A percentile compares a stretch with the other conserved stretches of the same genome.
phyloP scores from a whole-genome alignment of 2,329 filamentous ascomycete species.

The Rosellinia necatrix region DNA sequence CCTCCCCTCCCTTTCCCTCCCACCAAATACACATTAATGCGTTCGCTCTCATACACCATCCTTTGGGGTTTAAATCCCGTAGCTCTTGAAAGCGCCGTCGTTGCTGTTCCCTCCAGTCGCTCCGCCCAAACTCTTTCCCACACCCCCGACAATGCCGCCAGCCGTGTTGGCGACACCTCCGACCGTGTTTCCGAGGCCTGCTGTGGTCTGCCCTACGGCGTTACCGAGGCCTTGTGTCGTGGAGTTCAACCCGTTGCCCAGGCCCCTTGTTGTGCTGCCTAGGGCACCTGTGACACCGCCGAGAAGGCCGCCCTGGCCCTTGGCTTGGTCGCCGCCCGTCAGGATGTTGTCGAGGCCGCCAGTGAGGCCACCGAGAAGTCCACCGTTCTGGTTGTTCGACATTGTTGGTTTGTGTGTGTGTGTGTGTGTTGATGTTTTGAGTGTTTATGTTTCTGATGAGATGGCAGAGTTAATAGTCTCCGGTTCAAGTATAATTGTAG shows the following conservation, averaged over 20 bases:
- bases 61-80: slow-evolving; percentile 31
- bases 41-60: background rate
- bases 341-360: slow-evolving; percentile 42
- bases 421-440: slow-evolving; percentile 18
- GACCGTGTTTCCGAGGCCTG: slow-evolving; percentile 36
- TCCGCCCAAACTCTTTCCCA: slow-evolving; percentile 25
- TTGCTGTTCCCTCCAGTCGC: slow-evolving; percentile 25
- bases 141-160: slow-evolving; percentile 25
- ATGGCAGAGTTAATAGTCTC: slow-evolving; percentile 1
- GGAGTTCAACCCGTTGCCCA: slow-evolving; percentile 40
- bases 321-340: slow-evolving; percentile 41
- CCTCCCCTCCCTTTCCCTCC: background rate
- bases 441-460: slow-evolving; percentile 4
- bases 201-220: slow-evolving; percentile 40
- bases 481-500: too few species aligned
- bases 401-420: slow-evolving; percentile 30
- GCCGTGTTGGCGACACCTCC: slow-evolving; percentile 34
- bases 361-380: slow-evolving; percentile 41
- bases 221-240: slow-evolving; percentile 39
- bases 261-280: slow-evolving; percentile 38
- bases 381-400: slow-evolving; percentile 42
- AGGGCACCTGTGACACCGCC: slow-evolving; percentile 40
- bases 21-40: background rate
- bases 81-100: slow-evolving; percentile 35
- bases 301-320: slow-evolving; percentile 42